Base-by-base conservation (phyloP, 108 stramenopile genomes). In the Cyclostephanos invisitatus region DNA sequence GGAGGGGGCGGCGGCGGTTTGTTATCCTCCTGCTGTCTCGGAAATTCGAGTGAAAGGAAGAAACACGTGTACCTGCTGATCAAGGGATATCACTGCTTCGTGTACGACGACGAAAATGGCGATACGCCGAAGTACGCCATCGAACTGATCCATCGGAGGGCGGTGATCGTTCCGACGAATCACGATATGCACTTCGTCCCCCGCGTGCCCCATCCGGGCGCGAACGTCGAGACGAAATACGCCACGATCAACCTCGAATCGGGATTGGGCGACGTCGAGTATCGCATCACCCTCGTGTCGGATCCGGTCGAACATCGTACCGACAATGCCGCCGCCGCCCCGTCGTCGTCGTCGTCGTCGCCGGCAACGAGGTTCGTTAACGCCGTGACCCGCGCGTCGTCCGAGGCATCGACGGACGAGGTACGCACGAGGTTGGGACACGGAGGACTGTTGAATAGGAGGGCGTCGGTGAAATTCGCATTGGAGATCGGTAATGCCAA, bases 1-100 rank as follows among this genome's bases (percentile, higher is more conserved):
- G 83, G 68, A 7, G 86, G 67, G 17, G 78, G 70, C 17, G 72
- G 51, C 20, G 25, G 27, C 66, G 83, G 72, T 21, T 44, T 48
- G 25, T 28, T 40, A 37, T 25, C 56, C 25, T 70, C 67, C 20
- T 77, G 75, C 61, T n/a, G n/a, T n/a, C n/a, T n/a, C n/a, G n/a
- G n/a, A n/a, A n/a, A n/a, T 46, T 50, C 35, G 28, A 22, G 27
- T 22, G 25, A 0, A 78, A 75, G 32, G 86, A 87, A 25, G 70
- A 69, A 49, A 2, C 66, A 32, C 74, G 76, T n/a, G 28, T 82
- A 82, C 38, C 36, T 94, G 8, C 73, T 94, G 27, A 83, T 94
- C 75, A 94, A 94, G 77, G 93, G 93, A 44, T 86, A 85, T 24
- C 89, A 89, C 48, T 85, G 86, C 68, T 94, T 94, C 67, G 89